Percentiles rank a stretch among this genome's conserved stretches.
phyloP scores from a whole-genome alignment of 345 rosid genomes.

The Lepidium aucheri region DNA sequence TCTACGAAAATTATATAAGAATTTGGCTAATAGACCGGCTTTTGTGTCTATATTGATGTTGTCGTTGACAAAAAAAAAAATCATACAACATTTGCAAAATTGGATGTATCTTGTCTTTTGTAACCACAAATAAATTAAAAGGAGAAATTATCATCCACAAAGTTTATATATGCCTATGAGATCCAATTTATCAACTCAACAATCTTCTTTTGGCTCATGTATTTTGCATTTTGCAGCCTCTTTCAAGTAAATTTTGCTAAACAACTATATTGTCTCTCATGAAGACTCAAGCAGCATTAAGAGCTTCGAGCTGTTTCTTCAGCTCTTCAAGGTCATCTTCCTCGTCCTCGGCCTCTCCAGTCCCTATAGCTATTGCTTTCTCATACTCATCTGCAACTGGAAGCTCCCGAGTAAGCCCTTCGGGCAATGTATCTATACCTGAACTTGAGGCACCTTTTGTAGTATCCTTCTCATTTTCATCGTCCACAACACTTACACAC shows the following conservation, averaged over 20 bases:
- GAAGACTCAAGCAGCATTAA: constrained; percentile 45
- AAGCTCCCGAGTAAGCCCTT: constrained; percentile 82
- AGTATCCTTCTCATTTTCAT: constrained; percentile 41
- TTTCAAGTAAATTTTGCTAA: not conserved
- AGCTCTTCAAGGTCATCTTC: constrained; percentile 62
- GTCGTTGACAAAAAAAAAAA: no score
- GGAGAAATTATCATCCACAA: not conserved
- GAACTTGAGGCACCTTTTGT: constrained; percentile 41
- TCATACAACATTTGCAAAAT: not conserved
- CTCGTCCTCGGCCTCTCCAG: constrained; percentile 37
- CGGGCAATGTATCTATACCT: constrained; percentile 82
- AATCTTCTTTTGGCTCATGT: not conserved
- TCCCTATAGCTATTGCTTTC: constrained; percentile 31
- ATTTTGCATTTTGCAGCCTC: constrained; percentile 12
- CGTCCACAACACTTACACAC: constrained; percentile 45
- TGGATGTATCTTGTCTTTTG: not conserved
- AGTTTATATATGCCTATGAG: constrained; percentile 3
- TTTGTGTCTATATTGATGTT: no score
- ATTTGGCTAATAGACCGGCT: no score
- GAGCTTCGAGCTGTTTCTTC: constrained; percentile 77
- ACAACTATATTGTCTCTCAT: not conserved
- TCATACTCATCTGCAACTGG: constrained; percentile 65
- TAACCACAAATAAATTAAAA: not conserved
- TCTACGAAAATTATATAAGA: no score
- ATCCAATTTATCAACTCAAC: not conserved